Evolutionary conservation across 2,329 filamentous ascomycete genomes (phyloP).

Genomic region (Paramyrothecium roridum): DNA sequence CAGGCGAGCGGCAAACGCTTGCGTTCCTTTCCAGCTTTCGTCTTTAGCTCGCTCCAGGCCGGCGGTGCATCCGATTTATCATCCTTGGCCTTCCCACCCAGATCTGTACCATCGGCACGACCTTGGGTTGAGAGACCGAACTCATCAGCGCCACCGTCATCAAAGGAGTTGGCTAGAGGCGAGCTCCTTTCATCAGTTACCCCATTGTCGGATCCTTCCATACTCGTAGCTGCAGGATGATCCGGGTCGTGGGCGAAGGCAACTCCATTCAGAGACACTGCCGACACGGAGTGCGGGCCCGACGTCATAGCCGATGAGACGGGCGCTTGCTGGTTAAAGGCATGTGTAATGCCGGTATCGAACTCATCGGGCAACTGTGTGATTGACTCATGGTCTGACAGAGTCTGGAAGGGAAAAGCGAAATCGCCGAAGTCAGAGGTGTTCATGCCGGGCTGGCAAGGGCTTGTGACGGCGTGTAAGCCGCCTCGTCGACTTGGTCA

Average conservation of each 20-base stretch:
- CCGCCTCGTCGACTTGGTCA: conserved; percentile 9
- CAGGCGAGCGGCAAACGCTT: conserved; percentile 91
- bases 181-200: conserved; percentile 37
- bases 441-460: conserved; percentile 33
- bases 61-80: conserved; percentile 58
- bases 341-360: conserved; percentile 23
- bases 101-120: conserved; percentile 50
- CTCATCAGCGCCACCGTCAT: conserved; percentile 55
- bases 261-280: conserved; percentile 16
- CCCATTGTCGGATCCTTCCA: conserved; percentile 43
- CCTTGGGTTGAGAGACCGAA: conserved; percentile 49
- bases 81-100: conserved; percentile 51
- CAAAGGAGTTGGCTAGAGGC: conserved; percentile 43
- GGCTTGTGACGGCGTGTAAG: conserved; percentile 14
- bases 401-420: conserved; percentile 44
- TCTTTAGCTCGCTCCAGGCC: conserved; percentile 80
- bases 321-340: conserved; percentile 28
- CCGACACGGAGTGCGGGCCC: conserved; percentile 3
- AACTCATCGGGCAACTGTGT: conserved; percentile 29
- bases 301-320: conserved; percentile 10
- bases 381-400: conserved; percentile 39
- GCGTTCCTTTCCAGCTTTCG: conserved; percentile 91
- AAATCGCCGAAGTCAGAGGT: conserved; percentile 50
- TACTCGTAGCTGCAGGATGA: conserved; percentile 18
- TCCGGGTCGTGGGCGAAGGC: conserved; percentile 17